A percentile compares a stretch with the other conserved stretches of the same genome.
Evolutionary conservation across 2,329 filamentous ascomycete species (phyloP).

Genomic region (Xylaria hypoxylon): DNA sequence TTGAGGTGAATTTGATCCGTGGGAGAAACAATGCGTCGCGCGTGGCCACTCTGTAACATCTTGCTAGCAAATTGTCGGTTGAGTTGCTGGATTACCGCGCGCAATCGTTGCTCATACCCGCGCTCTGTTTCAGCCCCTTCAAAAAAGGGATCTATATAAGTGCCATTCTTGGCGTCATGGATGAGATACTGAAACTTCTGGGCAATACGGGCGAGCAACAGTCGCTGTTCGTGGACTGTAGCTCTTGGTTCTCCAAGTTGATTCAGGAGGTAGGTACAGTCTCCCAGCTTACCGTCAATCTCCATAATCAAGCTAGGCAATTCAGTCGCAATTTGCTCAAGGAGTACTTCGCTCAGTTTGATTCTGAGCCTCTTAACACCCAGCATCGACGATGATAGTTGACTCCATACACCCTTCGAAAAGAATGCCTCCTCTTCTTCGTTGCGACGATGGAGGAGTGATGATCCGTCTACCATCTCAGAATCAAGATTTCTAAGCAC

Average conservation of each 20-base stretch:
- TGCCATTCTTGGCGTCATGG: constrained; percentile 60
- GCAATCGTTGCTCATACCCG: constrained; percentile 59
- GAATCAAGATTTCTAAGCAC: constrained; percentile 61
- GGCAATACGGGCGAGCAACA: constrained; percentile 60
- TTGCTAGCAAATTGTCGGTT: constrained; percentile 59
- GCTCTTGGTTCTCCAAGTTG: constrained; percentile 61
- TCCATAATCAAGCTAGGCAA: constrained; percentile 60
- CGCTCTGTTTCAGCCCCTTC: constrained; percentile 47
- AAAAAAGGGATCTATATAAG: constrained; percentile 66
- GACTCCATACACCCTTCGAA: constrained; percentile 54
- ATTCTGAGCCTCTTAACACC: constrained; percentile 62
- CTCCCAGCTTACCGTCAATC: constrained; percentile 51
- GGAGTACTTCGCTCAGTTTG: constrained; percentile 64
- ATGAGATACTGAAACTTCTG: constrained; percentile 58
- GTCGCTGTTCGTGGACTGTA: constrained; percentile 60
- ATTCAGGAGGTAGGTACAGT: background rate
- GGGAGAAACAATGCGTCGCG: background rate
- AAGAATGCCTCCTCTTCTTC: constrained; percentile 59
- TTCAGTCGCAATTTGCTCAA: constrained; percentile 59
- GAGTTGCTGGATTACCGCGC: constrained; percentile 65
- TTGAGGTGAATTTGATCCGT: background rate
- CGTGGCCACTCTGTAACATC: constrained; percentile 57
- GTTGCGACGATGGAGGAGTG: constrained; percentile 53
- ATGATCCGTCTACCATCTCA: constrained; percentile 48
- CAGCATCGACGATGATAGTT: constrained; percentile 51